Evolutionary conservation across 306 rosid species (phyloP).

Genomic region (Quercus gilva): DNA sequence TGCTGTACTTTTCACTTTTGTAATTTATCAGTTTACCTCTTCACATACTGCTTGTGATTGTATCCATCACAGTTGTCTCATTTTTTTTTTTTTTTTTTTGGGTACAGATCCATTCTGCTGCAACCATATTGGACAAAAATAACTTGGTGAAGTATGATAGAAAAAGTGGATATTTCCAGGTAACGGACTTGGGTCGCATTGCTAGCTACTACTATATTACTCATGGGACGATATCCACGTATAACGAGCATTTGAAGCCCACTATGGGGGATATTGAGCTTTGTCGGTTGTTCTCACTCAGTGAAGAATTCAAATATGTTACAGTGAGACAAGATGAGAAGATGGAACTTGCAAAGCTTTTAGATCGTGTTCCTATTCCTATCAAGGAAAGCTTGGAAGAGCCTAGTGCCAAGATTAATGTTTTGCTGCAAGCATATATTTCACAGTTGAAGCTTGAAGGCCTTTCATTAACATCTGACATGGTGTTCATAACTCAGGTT

Average conservation of each 20-base stretch:
- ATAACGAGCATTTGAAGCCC: slow-evolving; percentile 94
- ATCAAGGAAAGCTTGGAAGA: slow-evolving; percentile 96
- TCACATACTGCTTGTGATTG: neutral
- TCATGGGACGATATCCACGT: slow-evolving; percentile 89
- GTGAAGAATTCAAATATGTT: slow-evolving; percentile 96
- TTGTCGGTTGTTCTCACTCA: slow-evolving; percentile 84
- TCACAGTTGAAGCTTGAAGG: slow-evolving; percentile 95
- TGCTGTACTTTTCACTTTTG: neutral
- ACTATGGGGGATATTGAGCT: slow-evolving; percentile 95
- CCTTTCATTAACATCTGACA: slow-evolving; percentile 86
- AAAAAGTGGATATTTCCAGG: slow-evolving; percentile 96
- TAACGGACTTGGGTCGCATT: slow-evolving; percentile 96
- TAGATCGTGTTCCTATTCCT: slow-evolving; percentile 93
- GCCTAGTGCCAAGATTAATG: slow-evolving; percentile 96
- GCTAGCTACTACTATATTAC: slow-evolving; percentile 94
- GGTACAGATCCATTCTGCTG: slow-evolving; percentile 90
- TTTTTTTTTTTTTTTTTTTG: slow-evolving; percentile 1
- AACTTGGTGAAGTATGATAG: slow-evolving; percentile 90
- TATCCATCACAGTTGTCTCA: slow-evolving; percentile 14
- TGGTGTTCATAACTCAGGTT: slow-evolving; percentile 98
- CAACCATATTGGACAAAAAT: slow-evolving; percentile 75
- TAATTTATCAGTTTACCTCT: neutral
- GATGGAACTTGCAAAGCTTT: slow-evolving; percentile 85
- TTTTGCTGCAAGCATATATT: slow-evolving; percentile 86
- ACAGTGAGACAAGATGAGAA: slow-evolving; percentile 92